Conservation (phyloP, 2,329 filamentous ascomycete genomes). For the Trichophyton verrucosum region DNA sequence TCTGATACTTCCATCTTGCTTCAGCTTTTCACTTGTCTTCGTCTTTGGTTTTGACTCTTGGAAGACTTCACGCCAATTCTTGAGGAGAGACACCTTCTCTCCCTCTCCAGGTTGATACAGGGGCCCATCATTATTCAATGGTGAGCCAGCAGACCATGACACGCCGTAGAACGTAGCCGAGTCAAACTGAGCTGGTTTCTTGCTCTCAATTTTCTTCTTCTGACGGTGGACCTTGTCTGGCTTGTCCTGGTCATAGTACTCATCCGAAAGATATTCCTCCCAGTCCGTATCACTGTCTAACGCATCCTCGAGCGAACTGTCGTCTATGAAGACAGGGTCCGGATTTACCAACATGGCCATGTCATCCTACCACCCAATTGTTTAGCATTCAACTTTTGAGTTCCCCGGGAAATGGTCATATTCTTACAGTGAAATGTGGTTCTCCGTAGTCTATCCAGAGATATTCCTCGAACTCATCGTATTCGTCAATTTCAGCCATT, state of each 20-base stretch:
- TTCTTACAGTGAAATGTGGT: constrained; percentile 2
- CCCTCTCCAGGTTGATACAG: constrained; percentile 30
- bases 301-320: constrained; percentile 18
- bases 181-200: background rate
- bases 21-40: background rate
- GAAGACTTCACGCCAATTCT: constrained; percentile 37
- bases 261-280: constrained; percentile 18
- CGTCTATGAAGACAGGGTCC: constrained; percentile 22
- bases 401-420: background rate
- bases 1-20: background rate
- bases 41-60: constrained; percentile 21
- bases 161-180: constrained; percentile 25
- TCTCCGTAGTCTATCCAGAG: constrained; percentile 12
- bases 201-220: background rate
- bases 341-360: constrained; percentile 21
- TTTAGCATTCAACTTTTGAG: background rate
- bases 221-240: background rate
- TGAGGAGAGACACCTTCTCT: constrained; percentile 33
- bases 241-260: constrained; percentile 18
- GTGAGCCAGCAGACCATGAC: constrained; percentile 27
- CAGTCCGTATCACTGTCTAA: constrained; percentile 23
- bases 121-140: constrained; percentile 21
- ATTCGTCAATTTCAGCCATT: constrained; percentile 18
- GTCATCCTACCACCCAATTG: constrained; percentile 18
- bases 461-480: constrained; percentile 11